These are phyloP conservation scores for Penicillium herquei DNA, from an alignment of 495 filamentous ascomycete species.

Conservation along the genomic window DNA sequence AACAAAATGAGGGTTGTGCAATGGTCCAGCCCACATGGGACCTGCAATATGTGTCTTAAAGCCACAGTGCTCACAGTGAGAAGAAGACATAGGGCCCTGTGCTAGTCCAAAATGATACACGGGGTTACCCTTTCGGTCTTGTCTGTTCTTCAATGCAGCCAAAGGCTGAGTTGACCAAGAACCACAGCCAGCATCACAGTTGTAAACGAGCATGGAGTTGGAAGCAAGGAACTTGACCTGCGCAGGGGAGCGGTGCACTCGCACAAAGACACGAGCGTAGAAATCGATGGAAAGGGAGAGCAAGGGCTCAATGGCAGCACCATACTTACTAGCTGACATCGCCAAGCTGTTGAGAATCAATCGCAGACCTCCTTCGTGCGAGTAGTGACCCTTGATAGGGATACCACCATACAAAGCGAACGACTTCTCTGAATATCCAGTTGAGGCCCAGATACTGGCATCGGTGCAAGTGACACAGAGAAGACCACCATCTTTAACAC, in stretches of 20 bases:
- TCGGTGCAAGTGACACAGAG: constrained; percentile 97
- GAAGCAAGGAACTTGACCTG: constrained; percentile 86
- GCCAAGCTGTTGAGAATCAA: constrained; percentile 80
- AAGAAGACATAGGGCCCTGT: constrained; percentile 60
- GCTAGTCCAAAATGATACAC: constrained; percentile 75
- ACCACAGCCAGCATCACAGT: constrained; percentile 85
- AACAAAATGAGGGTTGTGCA: constrained; percentile 82
- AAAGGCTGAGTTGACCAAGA: constrained; percentile 79
- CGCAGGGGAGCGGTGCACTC: constrained; percentile 70
- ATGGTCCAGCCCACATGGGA: constrained; percentile 89
- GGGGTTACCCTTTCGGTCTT: constrained; percentile 65
- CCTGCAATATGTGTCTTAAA: constrained; percentile 83
- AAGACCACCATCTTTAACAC: constrained; percentile 79
- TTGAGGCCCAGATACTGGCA: constrained; percentile 88
- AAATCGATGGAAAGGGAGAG: constrained; percentile 94
- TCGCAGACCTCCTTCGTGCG: constrained; percentile 86
- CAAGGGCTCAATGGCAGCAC: constrained; percentile 86
- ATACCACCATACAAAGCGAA: constrained; percentile 88
- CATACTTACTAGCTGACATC: constrained; percentile 76
- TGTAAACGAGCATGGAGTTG: constrained; percentile 91
- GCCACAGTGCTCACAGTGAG: constrained; percentile 76
- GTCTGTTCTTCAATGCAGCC: constrained; percentile 58
- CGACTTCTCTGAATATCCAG: constrained; percentile 88
- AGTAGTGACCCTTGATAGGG: constrained; percentile 76
- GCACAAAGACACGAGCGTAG: constrained; percentile 88